phyloP scores from a whole-genome alignment of 306 rosid genomes.

The Vigna reflexopilosa region DNA sequence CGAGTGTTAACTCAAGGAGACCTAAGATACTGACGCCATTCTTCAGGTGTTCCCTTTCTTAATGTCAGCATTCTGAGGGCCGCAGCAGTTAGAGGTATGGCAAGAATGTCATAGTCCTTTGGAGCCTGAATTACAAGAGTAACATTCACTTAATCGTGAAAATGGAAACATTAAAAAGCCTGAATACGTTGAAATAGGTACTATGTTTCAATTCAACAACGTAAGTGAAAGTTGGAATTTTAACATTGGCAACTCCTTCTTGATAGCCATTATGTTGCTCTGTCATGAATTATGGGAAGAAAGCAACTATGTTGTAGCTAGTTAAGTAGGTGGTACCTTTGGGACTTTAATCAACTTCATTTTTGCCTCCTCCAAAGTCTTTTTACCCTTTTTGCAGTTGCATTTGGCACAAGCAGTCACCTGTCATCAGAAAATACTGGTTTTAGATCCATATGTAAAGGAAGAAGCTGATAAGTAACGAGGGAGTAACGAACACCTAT shows the following conservation, averaged over 20 bases:
- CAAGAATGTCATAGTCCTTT: slow-evolving; percentile 89
- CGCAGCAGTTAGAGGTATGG: slow-evolving; percentile 88
- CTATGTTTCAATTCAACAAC: slow-evolving; percentile 21
- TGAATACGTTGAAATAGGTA: slow-evolving; percentile 29
- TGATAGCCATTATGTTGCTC: slow-evolving; percentile 15
- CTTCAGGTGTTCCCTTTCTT: slow-evolving; percentile 88
- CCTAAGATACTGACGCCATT: slow-evolving; percentile 91
- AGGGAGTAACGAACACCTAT: background rate
- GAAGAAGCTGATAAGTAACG: background rate
- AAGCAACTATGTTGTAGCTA: slow-evolving; percentile 21
- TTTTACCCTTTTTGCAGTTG: slow-evolving; percentile 88
- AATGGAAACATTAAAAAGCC: slow-evolving; percentile 13
- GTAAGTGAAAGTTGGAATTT: slow-evolving; percentile 25
- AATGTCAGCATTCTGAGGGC: slow-evolving; percentile 73
- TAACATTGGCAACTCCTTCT: slow-evolving; percentile 10
- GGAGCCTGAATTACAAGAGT: slow-evolving; percentile 69
- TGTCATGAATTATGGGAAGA: slow-evolving; percentile 15
- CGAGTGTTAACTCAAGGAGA: slow-evolving; percentile 46
- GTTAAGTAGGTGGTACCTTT: slow-evolving; percentile 64
- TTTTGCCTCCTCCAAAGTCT: slow-evolving; percentile 79
- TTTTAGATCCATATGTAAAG: background rate
- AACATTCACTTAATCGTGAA: slow-evolving; percentile 16
- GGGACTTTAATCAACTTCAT: slow-evolving; percentile 83
- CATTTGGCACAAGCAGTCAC: slow-evolving; percentile 90
- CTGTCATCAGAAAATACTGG: slow-evolving; percentile 54